Evolutionary conservation across 257 asterid genomes (phyloP).

Genomic region (Linderniella brevidens): DNA sequence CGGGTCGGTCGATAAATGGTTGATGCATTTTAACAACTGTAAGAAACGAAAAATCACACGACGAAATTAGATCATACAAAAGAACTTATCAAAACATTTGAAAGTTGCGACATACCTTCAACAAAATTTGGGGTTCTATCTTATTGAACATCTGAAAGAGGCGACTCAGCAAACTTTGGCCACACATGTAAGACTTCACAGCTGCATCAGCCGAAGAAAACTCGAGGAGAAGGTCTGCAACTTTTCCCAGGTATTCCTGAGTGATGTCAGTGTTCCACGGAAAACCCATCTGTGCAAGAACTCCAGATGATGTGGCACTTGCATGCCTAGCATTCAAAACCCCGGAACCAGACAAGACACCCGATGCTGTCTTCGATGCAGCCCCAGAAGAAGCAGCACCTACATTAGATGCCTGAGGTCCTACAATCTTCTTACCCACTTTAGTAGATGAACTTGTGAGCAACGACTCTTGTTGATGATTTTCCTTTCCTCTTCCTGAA

Average conservation of each 20-base stretch:
- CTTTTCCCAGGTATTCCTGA: conserved; percentile 84
- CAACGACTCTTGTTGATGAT: conserved; percentile 42
- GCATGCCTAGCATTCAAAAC: conserved; percentile 93
- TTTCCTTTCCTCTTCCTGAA: conserved; percentile 77
- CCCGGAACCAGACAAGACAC: conserved; percentile 95
- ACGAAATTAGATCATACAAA: conserved; percentile 2
- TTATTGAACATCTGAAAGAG: conserved; percentile 86
- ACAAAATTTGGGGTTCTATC: conserved; percentile 53
- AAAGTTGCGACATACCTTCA: conserved; percentile 32
- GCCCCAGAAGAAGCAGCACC: conserved; percentile 55
- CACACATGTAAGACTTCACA: conserved; percentile 92
- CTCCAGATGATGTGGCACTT: conserved; percentile 90
- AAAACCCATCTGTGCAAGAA: conserved; percentile 67
- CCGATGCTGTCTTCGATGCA: conserved; percentile 78
- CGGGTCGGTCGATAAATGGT: conserved; percentile 63
- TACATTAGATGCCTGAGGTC: conserved; percentile 29
- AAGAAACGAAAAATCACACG: conserved; percentile 7
- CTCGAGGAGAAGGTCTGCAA: conserved; percentile 93
- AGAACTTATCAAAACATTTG: conserved; percentile 1
- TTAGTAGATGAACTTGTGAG: conserved; percentile 60
- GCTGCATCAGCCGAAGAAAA: conserved; percentile 85
- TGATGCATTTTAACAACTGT: conserved; percentile 58
- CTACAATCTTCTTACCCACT: conserved; percentile 53
- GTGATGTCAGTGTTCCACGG: conserved; percentile 96
- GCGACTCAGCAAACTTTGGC: conserved; percentile 94